These are phyloP conservation scores for Silybum marianum DNA, from an alignment of 129 eudicot genomes.

Conservation along the genomic window DNA sequence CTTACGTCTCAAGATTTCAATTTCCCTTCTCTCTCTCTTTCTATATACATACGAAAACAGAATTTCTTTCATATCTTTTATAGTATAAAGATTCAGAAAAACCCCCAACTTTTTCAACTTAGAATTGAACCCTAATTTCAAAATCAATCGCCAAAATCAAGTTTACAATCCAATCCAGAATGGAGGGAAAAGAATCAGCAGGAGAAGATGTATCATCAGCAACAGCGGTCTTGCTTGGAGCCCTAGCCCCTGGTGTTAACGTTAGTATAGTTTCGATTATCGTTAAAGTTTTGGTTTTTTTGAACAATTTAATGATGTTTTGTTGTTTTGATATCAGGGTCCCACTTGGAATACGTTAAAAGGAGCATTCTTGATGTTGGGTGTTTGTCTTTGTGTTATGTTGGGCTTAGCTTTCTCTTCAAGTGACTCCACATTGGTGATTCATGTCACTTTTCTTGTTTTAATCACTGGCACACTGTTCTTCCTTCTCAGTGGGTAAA, in stretches of 20 bases:
- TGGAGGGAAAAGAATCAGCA: conserved; percentile 50
- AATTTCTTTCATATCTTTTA: neutral
- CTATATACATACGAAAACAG: neutral
- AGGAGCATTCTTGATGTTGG: conserved; percentile 79
- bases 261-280: conserved; percentile 37
- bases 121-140: conserved; percentile 22
- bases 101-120: neutral
- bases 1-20: neutral
- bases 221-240: conserved; percentile 75
- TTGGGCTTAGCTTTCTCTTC: conserved; percentile 82
- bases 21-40: too few relatives aligned
- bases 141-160: conserved; percentile 10
- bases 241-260: conserved; percentile 90
- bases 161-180: neutral
- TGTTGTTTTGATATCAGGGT: conserved; percentile 57
- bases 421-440: conserved; percentile 63
- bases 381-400: conserved; percentile 79
- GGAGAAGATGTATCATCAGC: conserved; percentile 55
- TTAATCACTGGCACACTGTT: conserved; percentile 69
- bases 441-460: conserved; percentile 80
- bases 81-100: neutral
- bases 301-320: conserved; percentile 14
- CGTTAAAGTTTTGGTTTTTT: neutral
- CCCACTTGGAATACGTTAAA: conserved; percentile 90
- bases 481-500: conserved; percentile 79